These are phyloP conservation scores for Anacardium occidentale DNA, from an alignment of 345 rosid genomes.

Conservation along the genomic window DNA sequence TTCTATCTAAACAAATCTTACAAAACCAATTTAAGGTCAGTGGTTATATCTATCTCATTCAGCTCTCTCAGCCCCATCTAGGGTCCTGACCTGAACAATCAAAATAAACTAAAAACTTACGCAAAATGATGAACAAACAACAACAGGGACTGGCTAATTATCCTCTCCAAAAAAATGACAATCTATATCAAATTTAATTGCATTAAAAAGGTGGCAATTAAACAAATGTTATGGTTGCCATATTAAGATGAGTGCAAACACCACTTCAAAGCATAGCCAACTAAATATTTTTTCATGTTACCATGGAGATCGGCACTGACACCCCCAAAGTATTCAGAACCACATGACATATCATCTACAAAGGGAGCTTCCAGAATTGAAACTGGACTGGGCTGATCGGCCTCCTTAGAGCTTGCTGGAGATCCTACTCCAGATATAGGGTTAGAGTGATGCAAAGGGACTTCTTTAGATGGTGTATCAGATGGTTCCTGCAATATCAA, in stretches of 20 bases:
- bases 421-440: slow-evolving; percentile 48
- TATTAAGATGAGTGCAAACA: background rate
- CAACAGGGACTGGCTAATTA: background rate
- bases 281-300: slow-evolving; percentile 29
- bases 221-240: background rate
- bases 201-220: background rate
- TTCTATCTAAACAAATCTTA: background rate
- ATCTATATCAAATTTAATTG: background rate
- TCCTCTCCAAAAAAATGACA: background rate
- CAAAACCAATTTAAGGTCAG: background rate
- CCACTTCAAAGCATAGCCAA: background rate
- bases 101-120: background rate
- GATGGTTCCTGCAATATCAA: slow-evolving; percentile 52
- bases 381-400: slow-evolving; percentile 92
- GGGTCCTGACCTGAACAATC: background rate
- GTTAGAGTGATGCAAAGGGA: slow-evolving; percentile 33
- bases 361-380: slow-evolving; percentile 89
- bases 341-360: slow-evolving; percentile 63
- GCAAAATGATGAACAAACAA: background rate
- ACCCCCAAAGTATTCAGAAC: slow-evolving; percentile 94
- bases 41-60: background rate
- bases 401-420: slow-evolving; percentile 63
- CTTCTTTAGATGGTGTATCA: slow-evolving; percentile 35
- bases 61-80: background rate
- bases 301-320: slow-evolving; percentile 92